These are phyloP conservation scores for Lasiosphaeris hirsuta DNA, from an alignment of 495 filamentous ascomycete species.

Conservation along the genomic window DNA sequence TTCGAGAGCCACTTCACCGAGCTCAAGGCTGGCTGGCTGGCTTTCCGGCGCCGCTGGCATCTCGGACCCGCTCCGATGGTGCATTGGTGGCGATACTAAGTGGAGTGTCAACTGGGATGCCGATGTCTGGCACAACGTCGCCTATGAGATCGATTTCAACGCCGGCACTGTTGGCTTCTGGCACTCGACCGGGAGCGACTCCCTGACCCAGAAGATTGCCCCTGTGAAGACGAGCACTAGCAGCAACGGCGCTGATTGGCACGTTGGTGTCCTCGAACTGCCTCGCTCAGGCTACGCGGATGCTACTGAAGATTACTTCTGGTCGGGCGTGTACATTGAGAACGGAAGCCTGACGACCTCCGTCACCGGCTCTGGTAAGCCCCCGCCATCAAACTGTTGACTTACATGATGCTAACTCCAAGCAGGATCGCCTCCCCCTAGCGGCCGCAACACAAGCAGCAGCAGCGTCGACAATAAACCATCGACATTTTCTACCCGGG, in stretches of 20 bases:
- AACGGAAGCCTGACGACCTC: conserved; percentile 57
- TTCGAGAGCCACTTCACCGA: conserved; percentile 77
- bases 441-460: neutral
- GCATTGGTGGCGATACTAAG: conserved; percentile 38
- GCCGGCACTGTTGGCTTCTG: conserved; percentile 62
- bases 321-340: conserved; percentile 72
- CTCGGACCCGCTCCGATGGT: conserved; percentile 45
- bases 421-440: conserved; percentile 9
- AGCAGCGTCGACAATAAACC: conserved; percentile 9
- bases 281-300: conserved; percentile 55
- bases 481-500: neutral
- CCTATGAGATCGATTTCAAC: conserved; percentile 64
- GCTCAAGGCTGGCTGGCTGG: conserved; percentile 69
- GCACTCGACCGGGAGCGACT: conserved; percentile 59
- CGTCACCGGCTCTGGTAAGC: conserved; percentile 30
- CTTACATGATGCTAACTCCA: neutral
- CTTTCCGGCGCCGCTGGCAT: conserved; percentile 55
- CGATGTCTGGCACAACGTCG: conserved; percentile 74
- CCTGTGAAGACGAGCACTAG: conserved; percentile 56
- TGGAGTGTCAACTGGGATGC: conserved; percentile 49
- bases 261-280: conserved; percentile 68
- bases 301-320: conserved; percentile 64
- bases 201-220: conserved; percentile 52
- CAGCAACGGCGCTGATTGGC: conserved; percentile 73
- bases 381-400: neutral